Evolutionary conservation across 257 asterid species (phyloP), one percentile per base, ranked within the genome.

Genomic region (Scutellaria barbata): DNA sequence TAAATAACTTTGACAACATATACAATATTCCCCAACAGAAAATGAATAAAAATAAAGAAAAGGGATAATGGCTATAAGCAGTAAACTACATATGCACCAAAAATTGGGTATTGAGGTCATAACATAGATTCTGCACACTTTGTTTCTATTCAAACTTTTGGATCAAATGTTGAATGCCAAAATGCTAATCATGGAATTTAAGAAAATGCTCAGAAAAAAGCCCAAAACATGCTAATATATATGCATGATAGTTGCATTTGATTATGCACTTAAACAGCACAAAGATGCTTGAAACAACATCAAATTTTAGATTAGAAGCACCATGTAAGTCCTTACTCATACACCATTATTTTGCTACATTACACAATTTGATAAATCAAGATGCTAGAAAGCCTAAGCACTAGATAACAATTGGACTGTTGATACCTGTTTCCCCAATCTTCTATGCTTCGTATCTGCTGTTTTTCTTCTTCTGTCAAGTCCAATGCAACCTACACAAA

Each of bases 391-490:
- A 39, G 14, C 25, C 50, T 11, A 16, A 22, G 13, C 37, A n/a
- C 17, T 46, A 66, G 63, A 74, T 35, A 71, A 39, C 16, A 61
- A 62, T 66, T 37, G 52, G 50, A 68, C n/a, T 40, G 72, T 16
- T 52, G 35, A 41, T 75, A 93, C 98, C 98, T 82, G 85, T 55
- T 79, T 64, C 81, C 89, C 65, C 72, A 81, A 67, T 81, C 86
- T 60, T 81, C 89, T 51, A 74, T 53, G 53, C 65, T 68, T 75
- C 73, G 86, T 57, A 87, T 73, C 68, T 83, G 89, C 81, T 81
- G 83, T 76, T 88, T 86, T 80, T 90, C 96, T 75, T 85, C 92
- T 71, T 89, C 96, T 0, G 87, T 85, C 39, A 91, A 78, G 39
- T 90, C 95, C 87, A 91, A 66, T 11, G 98, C 90, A 75, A 87